These are phyloP conservation scores for Balansia obtecta DNA, from an alignment of 2,329 filamentous ascomycete species.

Conservation along the genomic window DNA sequence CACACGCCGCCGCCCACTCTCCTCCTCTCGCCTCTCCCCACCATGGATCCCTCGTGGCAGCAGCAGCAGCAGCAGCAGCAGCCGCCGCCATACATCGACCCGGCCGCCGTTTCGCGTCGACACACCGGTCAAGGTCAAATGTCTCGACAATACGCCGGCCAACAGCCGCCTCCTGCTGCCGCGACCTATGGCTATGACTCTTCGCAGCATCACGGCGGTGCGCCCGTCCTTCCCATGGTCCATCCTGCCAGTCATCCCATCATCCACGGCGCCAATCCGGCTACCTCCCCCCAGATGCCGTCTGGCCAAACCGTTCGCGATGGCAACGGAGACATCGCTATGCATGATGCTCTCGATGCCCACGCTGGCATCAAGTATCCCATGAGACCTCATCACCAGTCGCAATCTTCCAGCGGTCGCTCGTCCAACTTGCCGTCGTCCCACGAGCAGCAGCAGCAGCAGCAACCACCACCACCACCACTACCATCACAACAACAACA, in stretches of 20 bases:
- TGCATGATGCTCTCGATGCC: conserved; percentile 76
- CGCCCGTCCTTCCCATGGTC: conserved; percentile 18
- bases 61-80: conserved; percentile 49
- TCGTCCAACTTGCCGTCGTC: conserved; percentile 57
- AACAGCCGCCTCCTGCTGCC: conserved; percentile 19
- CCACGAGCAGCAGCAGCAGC: conserved; percentile 41
- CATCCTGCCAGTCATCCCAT: conserved; percentile 19
- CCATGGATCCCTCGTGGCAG: conserved; percentile 51
- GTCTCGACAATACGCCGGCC: conserved; percentile 33
- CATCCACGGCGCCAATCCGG: conserved; percentile 33
- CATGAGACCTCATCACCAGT: conserved; percentile 64
- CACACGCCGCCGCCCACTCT: conserved; percentile 10
- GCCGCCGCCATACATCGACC: conserved; percentile 55
- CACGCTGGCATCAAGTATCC: conserved; percentile 82
- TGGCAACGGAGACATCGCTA: conserved; percentile 63
- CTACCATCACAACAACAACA: too few relatives aligned
- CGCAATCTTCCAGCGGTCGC: conserved; percentile 46
- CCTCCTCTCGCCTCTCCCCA: conserved; percentile 14
- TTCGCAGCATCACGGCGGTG: conserved; percentile 47
- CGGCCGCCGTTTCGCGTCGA: conserved; percentile 49
- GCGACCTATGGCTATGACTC: conserved; percentile 44
- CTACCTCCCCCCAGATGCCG: conserved; percentile 39
- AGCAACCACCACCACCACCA: too few relatives aligned
- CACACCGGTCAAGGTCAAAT: conserved; percentile 42
- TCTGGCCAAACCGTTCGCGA: conserved; percentile 49